Conservation (phyloP, 2,329 filamentous ascomycete genomes). For the Penicillium thymicola region DNA sequence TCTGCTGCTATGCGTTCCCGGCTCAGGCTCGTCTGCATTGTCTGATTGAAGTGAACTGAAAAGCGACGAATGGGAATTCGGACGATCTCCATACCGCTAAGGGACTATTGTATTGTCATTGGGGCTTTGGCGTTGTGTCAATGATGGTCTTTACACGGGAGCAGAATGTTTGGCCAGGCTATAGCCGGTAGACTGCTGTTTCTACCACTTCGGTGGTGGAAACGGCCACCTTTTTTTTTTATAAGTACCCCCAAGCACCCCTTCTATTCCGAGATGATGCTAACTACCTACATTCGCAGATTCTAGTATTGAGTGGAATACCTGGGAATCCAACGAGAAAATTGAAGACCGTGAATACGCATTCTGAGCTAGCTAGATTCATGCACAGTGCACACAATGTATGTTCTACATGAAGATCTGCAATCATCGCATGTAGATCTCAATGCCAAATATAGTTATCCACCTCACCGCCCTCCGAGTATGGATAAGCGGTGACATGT, state of each 20-base stretch:
- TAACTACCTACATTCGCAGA: slow-evolving; percentile 34
- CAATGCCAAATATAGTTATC: too few relatives aligned
- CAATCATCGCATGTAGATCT: background rate
- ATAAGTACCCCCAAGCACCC: slow-evolving; percentile 33
- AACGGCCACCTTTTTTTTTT: slow-evolving; percentile 35
- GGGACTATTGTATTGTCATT: slow-evolving; percentile 10
- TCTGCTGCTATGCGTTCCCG: slow-evolving; percentile 13
- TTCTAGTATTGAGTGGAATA: background rate
- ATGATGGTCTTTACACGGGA: slow-evolving; percentile 8
- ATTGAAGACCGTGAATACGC: background rate
- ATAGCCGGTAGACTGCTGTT: slow-evolving; percentile 26
- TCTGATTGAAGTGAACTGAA: slow-evolving; percentile 13
- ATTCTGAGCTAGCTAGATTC: background rate
- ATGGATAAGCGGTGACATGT: background rate
- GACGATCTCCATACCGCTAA: slow-evolving; percentile 8
- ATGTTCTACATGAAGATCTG: background rate
- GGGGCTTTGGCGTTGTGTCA: slow-evolving; percentile 6
- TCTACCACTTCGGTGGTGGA: slow-evolving; percentile 23
- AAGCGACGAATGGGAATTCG: slow-evolving; percentile 15
- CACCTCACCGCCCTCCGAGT: background rate
- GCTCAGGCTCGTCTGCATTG: background rate
- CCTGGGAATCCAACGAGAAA: background rate
- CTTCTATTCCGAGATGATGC: slow-evolving; percentile 6
- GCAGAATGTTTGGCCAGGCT: slow-evolving; percentile 16
- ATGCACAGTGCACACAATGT: background rate